Percentiles rank a stretch among this genome's conserved stretches.
Conservation (phyloP, 495 filamentous ascomycete genomes). For the Penicillium paradoxum region DNA sequence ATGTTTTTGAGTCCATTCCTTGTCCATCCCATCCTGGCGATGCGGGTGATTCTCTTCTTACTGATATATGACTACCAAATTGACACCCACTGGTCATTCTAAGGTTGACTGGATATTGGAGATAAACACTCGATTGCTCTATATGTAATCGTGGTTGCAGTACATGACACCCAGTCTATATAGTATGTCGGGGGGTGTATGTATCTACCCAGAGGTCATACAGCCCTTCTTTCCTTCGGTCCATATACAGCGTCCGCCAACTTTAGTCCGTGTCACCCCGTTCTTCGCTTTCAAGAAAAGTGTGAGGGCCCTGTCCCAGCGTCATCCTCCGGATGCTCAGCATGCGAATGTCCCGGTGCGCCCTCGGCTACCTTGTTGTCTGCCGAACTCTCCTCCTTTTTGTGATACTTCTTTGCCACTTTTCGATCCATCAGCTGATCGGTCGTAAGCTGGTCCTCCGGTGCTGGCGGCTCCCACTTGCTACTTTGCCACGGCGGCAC, state of each 20-base stretch:
- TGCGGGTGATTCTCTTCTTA: slow-evolving; percentile 4
- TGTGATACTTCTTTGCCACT: slow-evolving; percentile 16
- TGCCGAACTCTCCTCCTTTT: slow-evolving; percentile 12
- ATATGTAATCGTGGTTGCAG: no score
- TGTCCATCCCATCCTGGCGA: slow-evolving; percentile 7
- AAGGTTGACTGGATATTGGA: background rate
- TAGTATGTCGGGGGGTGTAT: no score
- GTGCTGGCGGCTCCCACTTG: slow-evolving; percentile 27
- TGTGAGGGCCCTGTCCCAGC: slow-evolving; percentile 18
- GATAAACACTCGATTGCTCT: background rate
- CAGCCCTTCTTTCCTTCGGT: no score
- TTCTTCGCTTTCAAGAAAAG: background rate
- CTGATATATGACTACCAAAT: slow-evolving; percentile 10
- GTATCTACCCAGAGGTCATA: no score
- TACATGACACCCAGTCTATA: no score
- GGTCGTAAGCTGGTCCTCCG: slow-evolving; percentile 30
- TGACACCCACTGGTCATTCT: slow-evolving; percentile 1
- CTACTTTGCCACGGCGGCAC: slow-evolving; percentile 59
- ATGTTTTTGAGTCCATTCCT: background rate
- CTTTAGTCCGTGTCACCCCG: background rate
- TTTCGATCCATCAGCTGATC: slow-evolving; percentile 28
- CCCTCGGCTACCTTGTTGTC: slow-evolving; percentile 13
- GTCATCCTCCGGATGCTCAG: slow-evolving; percentile 13
- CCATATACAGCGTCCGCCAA: background rate
- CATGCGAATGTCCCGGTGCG: slow-evolving; percentile 18